Percentiles rank a stretch among this genome's conserved stretches.
Evolutionary conservation across 768 basidiomycete genomes (phyloP).

Genomic region (Hydnum rufescens): DNA sequence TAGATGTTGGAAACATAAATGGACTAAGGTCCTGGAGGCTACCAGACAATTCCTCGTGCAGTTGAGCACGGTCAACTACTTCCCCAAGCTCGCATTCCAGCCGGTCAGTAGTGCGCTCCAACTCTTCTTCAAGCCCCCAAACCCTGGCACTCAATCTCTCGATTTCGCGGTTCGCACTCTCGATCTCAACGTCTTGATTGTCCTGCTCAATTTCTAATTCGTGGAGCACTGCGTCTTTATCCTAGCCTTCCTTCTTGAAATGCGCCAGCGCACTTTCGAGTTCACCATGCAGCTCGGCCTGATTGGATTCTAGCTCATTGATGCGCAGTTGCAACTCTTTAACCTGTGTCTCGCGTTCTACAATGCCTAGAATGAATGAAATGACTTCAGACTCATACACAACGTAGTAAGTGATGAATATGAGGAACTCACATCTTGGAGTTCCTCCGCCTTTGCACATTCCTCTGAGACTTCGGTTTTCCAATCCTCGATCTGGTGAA

Average conservation of each 20-base stretch:
- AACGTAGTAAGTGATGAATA: no score
- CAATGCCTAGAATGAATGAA: no score
- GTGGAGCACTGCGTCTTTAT: no score
- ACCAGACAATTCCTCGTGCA: conserved; percentile 34
- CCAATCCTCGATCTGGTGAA: conserved; percentile 3
- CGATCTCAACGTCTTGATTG: conserved; percentile 71
- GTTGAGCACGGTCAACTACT: conserved; percentile 43
- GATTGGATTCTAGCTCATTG: conserved; percentile 51
- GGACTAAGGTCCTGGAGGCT: neutral
- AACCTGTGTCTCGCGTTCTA: no score
- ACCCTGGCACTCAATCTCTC: conserved; percentile 60
- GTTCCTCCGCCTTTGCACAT: conserved; percentile 1
- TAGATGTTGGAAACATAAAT: neutral
- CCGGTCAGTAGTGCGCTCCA: conserved; percentile 28
- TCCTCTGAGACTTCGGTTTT: conserved; percentile 7
- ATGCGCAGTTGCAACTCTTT: no score
- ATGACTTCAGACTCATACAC: no score
- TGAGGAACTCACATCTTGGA: conserved; percentile 17
- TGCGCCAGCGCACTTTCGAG: conserved; percentile 57
- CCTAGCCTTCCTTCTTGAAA: conserved; percentile 44
- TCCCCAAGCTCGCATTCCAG: conserved; percentile 45
- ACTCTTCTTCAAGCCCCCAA: conserved; percentile 71
- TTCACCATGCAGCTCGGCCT: conserved; percentile 47
- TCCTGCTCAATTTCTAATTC: conserved; percentile 23
- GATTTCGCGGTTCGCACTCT: conserved; percentile 52